Evolutionary conservation across 768 basidiomycete species (phyloP), one percentile per base, ranked within the genome.

Genomic region (Kwoniella dejecticola): DNA sequence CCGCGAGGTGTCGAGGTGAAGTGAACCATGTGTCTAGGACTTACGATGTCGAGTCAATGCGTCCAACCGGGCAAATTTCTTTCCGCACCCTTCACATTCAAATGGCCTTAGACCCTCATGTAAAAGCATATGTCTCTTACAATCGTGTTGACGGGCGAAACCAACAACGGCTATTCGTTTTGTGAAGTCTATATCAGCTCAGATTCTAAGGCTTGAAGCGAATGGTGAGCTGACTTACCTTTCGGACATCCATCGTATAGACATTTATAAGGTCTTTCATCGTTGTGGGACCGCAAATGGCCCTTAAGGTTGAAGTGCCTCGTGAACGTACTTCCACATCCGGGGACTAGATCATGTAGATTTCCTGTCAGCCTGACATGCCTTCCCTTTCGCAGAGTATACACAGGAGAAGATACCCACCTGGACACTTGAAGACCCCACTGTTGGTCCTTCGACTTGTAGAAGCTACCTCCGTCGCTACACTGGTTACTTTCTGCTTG

Each of bases 241-340:
- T 96, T 95, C 26, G 87, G 88, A 74, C 93, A 97, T 23, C 91
- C 92, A 0, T 91, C 90, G 87, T 91, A 95, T 71, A 89, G 88
- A 81, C 93, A 97, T 77, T 88, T 86, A 83, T 92, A 97, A 30
- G 93, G 93, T 64, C 91, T 88, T 79, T 95, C 91, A 77, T 94
- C 93, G 62, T 89, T 92, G 71, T 96, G 94, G 13, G 90, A 91
- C 41, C 94, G 89, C 69, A 96, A 83, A 74, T 97, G 94, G n/a
- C 94, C 94, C 77, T 93, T 92, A 60, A 96, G 77, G 76, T 96
- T 96, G 81, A 96, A 96, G 75, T 91, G 89, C 73, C 91, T 61
- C 0, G 94, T 96, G 69, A 93, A 93, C 3, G 90, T 91, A 70
- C 88, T 89, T 38, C 87, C 88, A 79, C 90, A 92, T 12, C 91